These are phyloP conservation scores for Lodderomyces beijingensis DNA, from an alignment of 1,139 yeast genomes.

Conservation along the genomic window DNA sequence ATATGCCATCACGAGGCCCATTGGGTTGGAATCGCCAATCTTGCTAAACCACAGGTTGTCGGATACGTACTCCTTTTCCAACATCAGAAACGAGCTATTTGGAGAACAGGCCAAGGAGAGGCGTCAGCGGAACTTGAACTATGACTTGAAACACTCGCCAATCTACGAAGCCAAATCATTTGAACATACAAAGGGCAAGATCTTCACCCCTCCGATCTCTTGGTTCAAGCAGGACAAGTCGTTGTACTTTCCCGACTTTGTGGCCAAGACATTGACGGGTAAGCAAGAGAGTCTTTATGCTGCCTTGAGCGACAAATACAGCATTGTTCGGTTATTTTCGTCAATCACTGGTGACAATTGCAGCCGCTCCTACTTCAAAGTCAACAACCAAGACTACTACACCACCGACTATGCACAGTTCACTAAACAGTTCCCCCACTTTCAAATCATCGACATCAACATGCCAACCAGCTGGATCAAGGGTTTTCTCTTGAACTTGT, in stretches of 20 bases:
- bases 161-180: constrained; percentile 80
- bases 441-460: constrained; percentile 72
- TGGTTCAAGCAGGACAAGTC: constrained; percentile 74
- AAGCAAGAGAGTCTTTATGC: constrained; percentile 32
- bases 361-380: constrained; percentile 55
- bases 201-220: constrained; percentile 75
- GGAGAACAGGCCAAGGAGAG: constrained; percentile 46
- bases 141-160: constrained; percentile 82
- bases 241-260: constrained; percentile 79
- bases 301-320: constrained; percentile 49
- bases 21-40: constrained; percentile 35
- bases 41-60: constrained; percentile 24
- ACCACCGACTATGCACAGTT: constrained; percentile 28
- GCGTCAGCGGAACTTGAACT: constrained; percentile 54
- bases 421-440: constrained; percentile 37
- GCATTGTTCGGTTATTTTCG: constrained; percentile 61
- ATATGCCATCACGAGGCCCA: constrained; percentile 30
- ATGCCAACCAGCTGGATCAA: constrained; percentile 70
- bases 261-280: constrained; percentile 51
- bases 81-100: constrained; percentile 26
- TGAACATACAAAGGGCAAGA: constrained; percentile 76
- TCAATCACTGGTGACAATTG: constrained; percentile 72
- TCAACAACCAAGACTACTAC: constrained; percentile 32
- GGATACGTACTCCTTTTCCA: constrained; percentile 19
- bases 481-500: constrained; percentile 55